A percentile compares a stretch with the other conserved stretches of the same genome.
These are phyloP conservation scores for Geosiphon pyriformis DNA, from an alignment of 192 early-diverging fungal genomes.

Conservation along the genomic window DNA sequence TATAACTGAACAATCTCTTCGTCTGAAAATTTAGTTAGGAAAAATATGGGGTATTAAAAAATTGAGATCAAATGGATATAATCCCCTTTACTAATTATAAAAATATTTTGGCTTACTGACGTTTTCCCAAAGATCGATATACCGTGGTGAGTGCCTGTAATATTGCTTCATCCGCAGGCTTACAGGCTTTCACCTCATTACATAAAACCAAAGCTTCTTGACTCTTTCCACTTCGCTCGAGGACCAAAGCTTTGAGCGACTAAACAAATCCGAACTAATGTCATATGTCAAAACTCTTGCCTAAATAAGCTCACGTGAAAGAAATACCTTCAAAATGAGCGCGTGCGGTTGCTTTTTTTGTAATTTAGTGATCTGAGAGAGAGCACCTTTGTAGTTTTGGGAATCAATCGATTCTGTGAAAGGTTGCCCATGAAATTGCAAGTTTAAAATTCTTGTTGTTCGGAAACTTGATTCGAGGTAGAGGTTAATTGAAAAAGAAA, in stretches of 20 bases:
- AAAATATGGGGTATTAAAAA: constrained; percentile 1
- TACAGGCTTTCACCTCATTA: constrained; percentile 52
- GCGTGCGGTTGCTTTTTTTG: constrained; percentile 67
- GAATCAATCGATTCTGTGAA: constrained; percentile 57
- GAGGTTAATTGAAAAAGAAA: too few species aligned
- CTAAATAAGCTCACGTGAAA: neutral
- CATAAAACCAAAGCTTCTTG: constrained; percentile 63
- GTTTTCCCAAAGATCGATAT: constrained; percentile 45
- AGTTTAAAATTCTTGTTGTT: neutral
- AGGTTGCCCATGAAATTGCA: neutral
- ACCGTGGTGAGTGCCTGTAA: constrained; percentile 59
- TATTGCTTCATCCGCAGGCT: constrained; percentile 55
- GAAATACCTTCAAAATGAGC: constrained; percentile 59
- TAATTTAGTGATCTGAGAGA: constrained; percentile 57
- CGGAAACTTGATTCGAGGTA: neutral
- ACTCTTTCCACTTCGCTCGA: constrained; percentile 56
- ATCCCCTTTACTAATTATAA: neutral
- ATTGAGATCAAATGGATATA: neutral
- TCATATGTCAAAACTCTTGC: neutral
- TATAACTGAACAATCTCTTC: constrained; percentile 71
- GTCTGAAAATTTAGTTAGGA: constrained; percentile 33
- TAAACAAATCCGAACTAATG: constrained; percentile 20
- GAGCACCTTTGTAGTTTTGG: constrained; percentile 58
- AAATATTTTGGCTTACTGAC: constrained; percentile 29
- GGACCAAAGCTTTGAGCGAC: constrained; percentile 69